Evolutionary conservation across 2,329 filamentous ascomycete species (phyloP).

Genomic region (Apiospora pterosperma): DNA sequence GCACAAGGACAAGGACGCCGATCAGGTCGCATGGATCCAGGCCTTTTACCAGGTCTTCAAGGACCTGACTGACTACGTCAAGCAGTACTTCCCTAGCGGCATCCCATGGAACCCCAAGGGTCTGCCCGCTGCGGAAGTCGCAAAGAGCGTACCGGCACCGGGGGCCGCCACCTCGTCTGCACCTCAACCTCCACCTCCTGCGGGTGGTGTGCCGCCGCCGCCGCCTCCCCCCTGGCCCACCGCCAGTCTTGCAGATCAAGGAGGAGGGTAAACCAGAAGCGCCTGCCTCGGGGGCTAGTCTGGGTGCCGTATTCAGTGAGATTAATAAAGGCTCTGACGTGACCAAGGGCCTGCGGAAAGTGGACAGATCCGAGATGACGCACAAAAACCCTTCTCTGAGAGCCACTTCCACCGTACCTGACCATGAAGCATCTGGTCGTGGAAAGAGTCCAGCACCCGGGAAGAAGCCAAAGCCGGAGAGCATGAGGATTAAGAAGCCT

Average conservation of each 20-base stretch:
- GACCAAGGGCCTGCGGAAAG: constrained; percentile 85
- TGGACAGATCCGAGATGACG: constrained; percentile 94
- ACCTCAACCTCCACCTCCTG: constrained; percentile 48
- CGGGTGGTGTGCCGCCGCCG: constrained; percentile 57
- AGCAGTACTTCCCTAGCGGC: constrained; percentile 75
- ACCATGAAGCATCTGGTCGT: constrained; percentile 51
- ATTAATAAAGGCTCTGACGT: constrained; percentile 87
- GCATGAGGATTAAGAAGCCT: constrained; percentile 80
- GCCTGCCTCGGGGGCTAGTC: constrained; percentile 52
- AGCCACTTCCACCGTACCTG: constrained; percentile 66
- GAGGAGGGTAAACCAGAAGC: constrained; percentile 43
- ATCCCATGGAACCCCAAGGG: constrained; percentile 84
- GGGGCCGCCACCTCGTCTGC: constrained; percentile 38
- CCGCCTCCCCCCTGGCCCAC: constrained; percentile 70
- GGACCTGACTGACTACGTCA: constrained; percentile 78
- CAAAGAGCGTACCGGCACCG: constrained; percentile 52
- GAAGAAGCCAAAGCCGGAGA: constrained; percentile 83
- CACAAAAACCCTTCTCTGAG: constrained; percentile 94
- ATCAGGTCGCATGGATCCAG: constrained; percentile 84
- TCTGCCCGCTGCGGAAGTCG: constrained; percentile 65
- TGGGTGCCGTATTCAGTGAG: constrained; percentile 87
- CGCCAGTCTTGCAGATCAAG: constrained; percentile 61
- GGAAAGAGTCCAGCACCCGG: constrained; percentile 84
- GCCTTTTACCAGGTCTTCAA: constrained; percentile 91
- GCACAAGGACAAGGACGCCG: constrained; percentile 75